These are phyloP conservation scores for Exophiala phaeomuriformis DNA, from an alignment of 2,329 filamentous ascomycete genomes.

Conservation along the genomic window DNA sequence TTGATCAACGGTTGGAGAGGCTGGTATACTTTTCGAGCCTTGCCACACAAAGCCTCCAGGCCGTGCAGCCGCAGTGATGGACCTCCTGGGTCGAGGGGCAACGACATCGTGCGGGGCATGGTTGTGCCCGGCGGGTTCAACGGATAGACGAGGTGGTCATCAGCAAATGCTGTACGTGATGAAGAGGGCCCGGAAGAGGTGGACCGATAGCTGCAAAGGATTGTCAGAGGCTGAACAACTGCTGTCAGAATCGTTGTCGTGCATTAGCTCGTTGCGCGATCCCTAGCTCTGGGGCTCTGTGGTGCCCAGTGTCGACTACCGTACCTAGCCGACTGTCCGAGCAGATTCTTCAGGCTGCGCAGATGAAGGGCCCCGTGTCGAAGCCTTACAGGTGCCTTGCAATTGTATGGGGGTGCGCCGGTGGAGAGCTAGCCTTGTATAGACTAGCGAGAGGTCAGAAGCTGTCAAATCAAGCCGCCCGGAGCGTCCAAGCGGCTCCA, in stretches of 20 bases:
- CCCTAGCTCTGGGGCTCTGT: neutral
- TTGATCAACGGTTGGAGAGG: neutral
- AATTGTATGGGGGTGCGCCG: neutral
- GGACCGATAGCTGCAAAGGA: neutral
- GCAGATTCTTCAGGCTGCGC: neutral
- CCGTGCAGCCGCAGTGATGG: neutral
- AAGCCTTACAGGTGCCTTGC: neutral
- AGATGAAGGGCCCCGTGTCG: neutral
- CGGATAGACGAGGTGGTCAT: neutral
- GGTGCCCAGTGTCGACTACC: neutral
- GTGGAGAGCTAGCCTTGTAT: neutral
- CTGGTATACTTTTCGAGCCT: neutral
- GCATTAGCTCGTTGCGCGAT: conserved; percentile 9
- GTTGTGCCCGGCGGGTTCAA: neutral
- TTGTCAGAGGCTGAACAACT: neutral
- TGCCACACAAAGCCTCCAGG: neutral
- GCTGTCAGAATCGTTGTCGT: conserved; percentile 1
- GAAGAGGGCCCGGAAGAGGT: neutral
- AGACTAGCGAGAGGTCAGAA: neutral
- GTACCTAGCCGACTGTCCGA: neutral
- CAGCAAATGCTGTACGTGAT: neutral
- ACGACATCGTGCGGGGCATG: neutral
- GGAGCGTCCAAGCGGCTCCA: neutral
- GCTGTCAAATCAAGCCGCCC: neutral
- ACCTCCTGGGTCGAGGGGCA: neutral